phyloP scores from a whole-genome alignment of 2,329 filamentous ascomycete genomes.

The Allantophomopsis lycopodina region DNA sequence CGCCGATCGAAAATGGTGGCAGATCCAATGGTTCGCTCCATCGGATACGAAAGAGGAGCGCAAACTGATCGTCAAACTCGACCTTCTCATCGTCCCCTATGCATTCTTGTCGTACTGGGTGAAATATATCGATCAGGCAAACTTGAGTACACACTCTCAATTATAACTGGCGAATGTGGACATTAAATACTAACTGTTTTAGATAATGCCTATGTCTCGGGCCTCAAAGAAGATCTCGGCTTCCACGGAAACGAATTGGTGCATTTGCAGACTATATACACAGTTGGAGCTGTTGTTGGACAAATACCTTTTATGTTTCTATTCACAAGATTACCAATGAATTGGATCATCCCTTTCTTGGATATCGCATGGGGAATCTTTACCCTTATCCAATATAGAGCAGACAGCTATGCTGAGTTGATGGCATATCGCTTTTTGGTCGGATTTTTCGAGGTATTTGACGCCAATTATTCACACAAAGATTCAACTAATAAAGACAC shows the following conservation, averaged over 20 bases:
- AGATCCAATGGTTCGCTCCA: too few relatives aligned
- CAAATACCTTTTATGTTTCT: too few relatives aligned
- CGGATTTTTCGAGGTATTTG: conserved; percentile 32
- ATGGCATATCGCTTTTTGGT: conserved; percentile 39
- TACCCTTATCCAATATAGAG: conserved; percentile 5
- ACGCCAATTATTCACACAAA: background rate
- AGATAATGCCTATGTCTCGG: conserved; percentile 23
- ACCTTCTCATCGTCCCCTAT: conserved; percentile 33
- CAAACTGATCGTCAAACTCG: conserved; percentile 38
- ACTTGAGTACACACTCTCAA: background rate
- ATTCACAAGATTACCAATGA: too few relatives aligned
- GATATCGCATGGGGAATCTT: too few relatives aligned
- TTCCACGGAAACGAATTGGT: conserved; percentile 23
- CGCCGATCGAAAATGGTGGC: too few relatives aligned
- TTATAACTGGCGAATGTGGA: too few relatives aligned
- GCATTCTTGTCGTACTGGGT: conserved; percentile 1
- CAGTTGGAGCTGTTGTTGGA: too few relatives aligned
- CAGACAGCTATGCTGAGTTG: conserved; percentile 31
- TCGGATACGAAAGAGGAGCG: conserved; percentile 28
- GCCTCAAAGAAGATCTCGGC: conserved; percentile 22
- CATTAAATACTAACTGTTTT: too few relatives aligned
- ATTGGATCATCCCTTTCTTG: too few relatives aligned
- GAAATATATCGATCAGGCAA: conserved; percentile 1
- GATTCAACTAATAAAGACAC: background rate
- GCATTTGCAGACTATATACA: too few relatives aligned